Percentiles rank a stretch among this genome's conserved stretches.
These are phyloP conservation scores for Ophiostoma novo-ulmi DNA, from an alignment of 2,329 filamentous ascomycete genomes.

Conservation along the genomic window DNA sequence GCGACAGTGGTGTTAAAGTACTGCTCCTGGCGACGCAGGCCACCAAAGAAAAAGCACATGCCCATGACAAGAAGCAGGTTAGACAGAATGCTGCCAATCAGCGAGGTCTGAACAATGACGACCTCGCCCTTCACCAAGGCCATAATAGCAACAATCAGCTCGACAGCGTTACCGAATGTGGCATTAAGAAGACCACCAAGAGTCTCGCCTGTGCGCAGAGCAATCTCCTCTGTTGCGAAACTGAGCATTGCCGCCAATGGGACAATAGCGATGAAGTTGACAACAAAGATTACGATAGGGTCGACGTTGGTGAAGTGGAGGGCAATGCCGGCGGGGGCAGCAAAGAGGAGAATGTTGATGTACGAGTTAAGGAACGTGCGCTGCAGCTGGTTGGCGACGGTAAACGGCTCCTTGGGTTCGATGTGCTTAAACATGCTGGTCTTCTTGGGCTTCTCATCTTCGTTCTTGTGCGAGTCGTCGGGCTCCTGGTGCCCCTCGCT, in stretches of 20 bases:
- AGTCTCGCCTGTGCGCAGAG: slow-evolving; percentile 74
- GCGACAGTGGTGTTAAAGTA: slow-evolving; percentile 90
- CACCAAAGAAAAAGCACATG: slow-evolving; percentile 88
- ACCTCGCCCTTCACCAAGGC: slow-evolving; percentile 70
- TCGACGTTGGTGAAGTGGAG: slow-evolving; percentile 53
- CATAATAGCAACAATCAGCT: slow-evolving; percentile 83
- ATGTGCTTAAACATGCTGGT: slow-evolving; percentile 43
- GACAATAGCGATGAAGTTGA: slow-evolving; percentile 92
- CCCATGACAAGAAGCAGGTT: slow-evolving; percentile 85
- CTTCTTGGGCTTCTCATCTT: slow-evolving; percentile 39
- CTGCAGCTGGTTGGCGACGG: slow-evolving; percentile 60
- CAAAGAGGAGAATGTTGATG: slow-evolving; percentile 77
- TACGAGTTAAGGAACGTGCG: slow-evolving; percentile 75
- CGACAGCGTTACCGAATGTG: slow-evolving; percentile 84
- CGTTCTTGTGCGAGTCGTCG: slow-evolving; percentile 30
- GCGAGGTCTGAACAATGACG: slow-evolving; percentile 83
- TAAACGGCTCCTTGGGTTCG: slow-evolving; percentile 52
- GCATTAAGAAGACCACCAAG: slow-evolving; percentile 86
- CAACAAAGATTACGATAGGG: slow-evolving; percentile 65
- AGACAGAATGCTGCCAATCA: slow-evolving; percentile 87
- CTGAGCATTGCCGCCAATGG: slow-evolving; percentile 78
- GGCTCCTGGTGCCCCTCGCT: slow-evolving; percentile 19
- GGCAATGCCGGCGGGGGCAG: slow-evolving; percentile 74
- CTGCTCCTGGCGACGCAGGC: slow-evolving; percentile 72
- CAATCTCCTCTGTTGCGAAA: slow-evolving; percentile 84